These are phyloP conservation scores for Pythium utonaiense DNA, from an alignment of 352 stramenopile species.

Conservation along the genomic window DNA sequence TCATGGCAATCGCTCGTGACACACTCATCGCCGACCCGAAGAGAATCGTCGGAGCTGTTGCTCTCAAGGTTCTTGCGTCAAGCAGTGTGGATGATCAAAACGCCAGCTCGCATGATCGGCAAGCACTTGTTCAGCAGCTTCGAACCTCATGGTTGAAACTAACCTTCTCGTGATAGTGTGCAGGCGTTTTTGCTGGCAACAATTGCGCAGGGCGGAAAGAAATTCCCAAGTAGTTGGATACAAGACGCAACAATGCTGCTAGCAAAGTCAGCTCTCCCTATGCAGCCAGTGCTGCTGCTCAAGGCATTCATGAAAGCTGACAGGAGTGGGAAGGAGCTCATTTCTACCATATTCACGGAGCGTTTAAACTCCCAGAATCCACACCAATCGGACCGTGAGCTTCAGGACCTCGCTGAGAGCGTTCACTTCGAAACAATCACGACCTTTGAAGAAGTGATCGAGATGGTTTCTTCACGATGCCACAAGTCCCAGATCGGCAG, in stretches of 20 bases:
- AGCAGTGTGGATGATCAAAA: neutral
- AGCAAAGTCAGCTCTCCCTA: neutral
- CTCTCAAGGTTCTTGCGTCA: slow-evolving; percentile 5
- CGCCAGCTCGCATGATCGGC: neutral
- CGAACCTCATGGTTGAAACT: neutral
- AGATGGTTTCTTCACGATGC: neutral
- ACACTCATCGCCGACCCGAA: slow-evolving; percentile 7
- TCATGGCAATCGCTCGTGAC: neutral
- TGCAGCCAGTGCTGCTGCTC: slow-evolving; percentile 1
- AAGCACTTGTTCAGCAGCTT: neutral
- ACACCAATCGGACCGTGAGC: neutral
- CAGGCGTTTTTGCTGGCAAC: neutral
- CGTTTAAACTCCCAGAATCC: slow-evolving; percentile 3
- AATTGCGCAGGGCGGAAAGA: slow-evolving; percentile 1
- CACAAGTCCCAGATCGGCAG: neutral
- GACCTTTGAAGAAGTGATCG: slow-evolving; percentile 10
- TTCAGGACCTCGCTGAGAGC: neutral
- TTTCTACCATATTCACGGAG: neutral
- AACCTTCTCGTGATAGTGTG: neutral
- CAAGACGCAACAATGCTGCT: slow-evolving; percentile 12
- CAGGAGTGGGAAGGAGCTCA: slow-evolving; percentile 9
- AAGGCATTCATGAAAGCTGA: slow-evolving; percentile 8
- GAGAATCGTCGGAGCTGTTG: slow-evolving; percentile 6
- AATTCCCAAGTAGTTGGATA: slow-evolving; percentile 18
- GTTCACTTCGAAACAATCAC: slow-evolving; percentile 1